Evolutionary conservation across 768 basidiomycete species (phyloP).

Genomic region (Tylopilus sp.): DNA sequence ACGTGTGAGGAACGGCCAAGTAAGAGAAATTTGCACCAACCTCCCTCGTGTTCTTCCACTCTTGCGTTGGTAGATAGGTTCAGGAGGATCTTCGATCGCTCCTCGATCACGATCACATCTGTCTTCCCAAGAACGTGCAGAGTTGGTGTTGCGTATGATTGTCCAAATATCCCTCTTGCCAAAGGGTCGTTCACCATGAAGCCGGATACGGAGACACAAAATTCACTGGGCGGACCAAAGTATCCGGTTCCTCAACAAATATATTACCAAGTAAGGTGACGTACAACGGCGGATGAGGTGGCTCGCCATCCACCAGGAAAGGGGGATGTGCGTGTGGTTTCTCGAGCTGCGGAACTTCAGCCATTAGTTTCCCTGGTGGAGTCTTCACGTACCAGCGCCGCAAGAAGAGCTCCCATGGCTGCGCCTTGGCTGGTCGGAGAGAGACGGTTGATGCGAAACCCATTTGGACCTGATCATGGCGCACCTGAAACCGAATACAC

Average conservation of each 20-base stretch:
- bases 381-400: slow-evolving; percentile 55
- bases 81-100: slow-evolving; percentile 59
- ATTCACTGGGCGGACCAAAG: slow-evolving; percentile 45
- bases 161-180: slow-evolving; percentile 46
- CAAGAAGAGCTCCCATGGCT: slow-evolving; percentile 64
- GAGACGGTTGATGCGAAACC: slow-evolving; percentile 3
- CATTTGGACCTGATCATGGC: background rate
- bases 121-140: slow-evolving; percentile 75
- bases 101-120: slow-evolving; percentile 71
- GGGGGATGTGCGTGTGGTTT: slow-evolving; percentile 48
- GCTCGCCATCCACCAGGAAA: slow-evolving; percentile 60
- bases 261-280: slow-evolving; percentile 15
- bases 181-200: slow-evolving; percentile 53
- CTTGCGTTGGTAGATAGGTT: slow-evolving; percentile 52
- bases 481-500: slow-evolving; percentile 78
- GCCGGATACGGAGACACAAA: slow-evolving; percentile 74
- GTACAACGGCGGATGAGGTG: slow-evolving; percentile 76
- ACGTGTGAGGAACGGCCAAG: background rate
- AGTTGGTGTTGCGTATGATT: slow-evolving; percentile 63
- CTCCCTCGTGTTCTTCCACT: slow-evolving; percentile 77
- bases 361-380: background rate
- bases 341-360: slow-evolving; percentile 44
- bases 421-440: slow-evolving; percentile 63
- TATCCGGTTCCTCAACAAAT: background rate
- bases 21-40: slow-evolving; percentile 39